Base-by-base conservation (phyloP, 2,329 filamentous ascomycete genomes). In the Neonectria ditissima region DNA sequence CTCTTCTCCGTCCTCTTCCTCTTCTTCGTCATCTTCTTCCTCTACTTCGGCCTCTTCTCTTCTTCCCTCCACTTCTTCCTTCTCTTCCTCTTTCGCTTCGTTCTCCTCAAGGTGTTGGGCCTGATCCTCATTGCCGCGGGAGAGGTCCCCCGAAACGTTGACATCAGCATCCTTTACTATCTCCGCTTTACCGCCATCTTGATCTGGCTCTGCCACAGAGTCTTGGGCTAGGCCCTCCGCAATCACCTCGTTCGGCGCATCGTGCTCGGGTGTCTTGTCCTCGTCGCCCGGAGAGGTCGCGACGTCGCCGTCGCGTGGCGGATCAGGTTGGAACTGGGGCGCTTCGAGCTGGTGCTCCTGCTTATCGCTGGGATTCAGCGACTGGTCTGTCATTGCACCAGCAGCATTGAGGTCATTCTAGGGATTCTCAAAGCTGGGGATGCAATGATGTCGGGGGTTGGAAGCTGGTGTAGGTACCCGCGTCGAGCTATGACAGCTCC, bases 121-220 rank as follows among this genome's bases (percentile, higher is more conserved):
- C 45, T 63, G 53, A 10, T 66, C 64, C 16, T 71, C 65, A 6
- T 58, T 50, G n/a, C 39, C 37, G 55, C 48, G 44, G 8, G 43
- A 32, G 20, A 18, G 32, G 32, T n/a, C 28, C 28, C 26, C 28
- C 14, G 37, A 26, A 26, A 34, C 48, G 0, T 82, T 80, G 0
- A 80, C 81, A 0, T 80, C 81, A 0, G 82, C 81, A 0, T 81
- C 82, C 0, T 80, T 81, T 0, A 80, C 80, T 0, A 80, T 76
- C 0, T 79, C 78, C 0, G 79, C 76, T 0, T 77, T 74, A 0
- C 77, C 75, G 0, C 72, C 74, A 5, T 63, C 57, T 5, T 14
- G 8, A 4, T 24, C 51, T n/a, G 51, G 30, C n/a, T 44, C 34
- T 6, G 13, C n/a, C 6, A 11, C 14, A 2, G 26, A 5, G 5